phyloP scores from a whole-genome alignment of 345 rosid species.

The Balakata baccata region DNA sequence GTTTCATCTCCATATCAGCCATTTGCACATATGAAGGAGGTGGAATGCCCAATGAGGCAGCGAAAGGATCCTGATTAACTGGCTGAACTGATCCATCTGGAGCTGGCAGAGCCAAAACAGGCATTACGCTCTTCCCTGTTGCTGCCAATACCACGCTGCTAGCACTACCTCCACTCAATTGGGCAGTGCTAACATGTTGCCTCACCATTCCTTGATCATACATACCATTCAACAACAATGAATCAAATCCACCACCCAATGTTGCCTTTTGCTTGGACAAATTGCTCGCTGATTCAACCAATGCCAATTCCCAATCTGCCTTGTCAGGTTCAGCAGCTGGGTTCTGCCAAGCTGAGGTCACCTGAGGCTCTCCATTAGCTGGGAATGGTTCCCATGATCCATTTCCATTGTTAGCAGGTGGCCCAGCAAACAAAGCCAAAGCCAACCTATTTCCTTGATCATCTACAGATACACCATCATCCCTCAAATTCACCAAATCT shows the following conservation, averaged over 20 bases:
- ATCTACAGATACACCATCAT: constrained; percentile 56
- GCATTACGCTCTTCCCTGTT: constrained; percentile 46
- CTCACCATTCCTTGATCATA: constrained; percentile 82
- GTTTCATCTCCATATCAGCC: constrained; percentile 76
- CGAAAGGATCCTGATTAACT: constrained; percentile 52
- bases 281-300: constrained; percentile 81
- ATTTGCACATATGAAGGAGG: constrained; percentile 70
- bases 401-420: constrained; percentile 34
- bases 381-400: constrained; percentile 83
- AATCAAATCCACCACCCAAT: constrained; percentile 87
- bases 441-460: constrained; percentile 78
- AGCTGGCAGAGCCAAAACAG: constrained; percentile 71
- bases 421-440: constrained; percentile 68
- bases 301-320: constrained; percentile 88
- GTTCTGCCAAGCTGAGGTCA: constrained; percentile 82
- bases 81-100: constrained; percentile 56
- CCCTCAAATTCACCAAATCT: constrained; percentile 83
- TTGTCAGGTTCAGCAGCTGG: constrained; percentile 80
- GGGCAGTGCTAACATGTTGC: constrained; percentile 53
- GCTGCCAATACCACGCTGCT: constrained; percentile 73
- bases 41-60: constrained; percentile 54
- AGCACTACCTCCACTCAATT: constrained; percentile 70
- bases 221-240: constrained; percentile 78
- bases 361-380: constrained; percentile 40
- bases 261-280: constrained; percentile 63